Base-by-base conservation (phyloP, 2,329 filamentous ascomycete genomes). In the Penicillium griseofulvum region DNA sequence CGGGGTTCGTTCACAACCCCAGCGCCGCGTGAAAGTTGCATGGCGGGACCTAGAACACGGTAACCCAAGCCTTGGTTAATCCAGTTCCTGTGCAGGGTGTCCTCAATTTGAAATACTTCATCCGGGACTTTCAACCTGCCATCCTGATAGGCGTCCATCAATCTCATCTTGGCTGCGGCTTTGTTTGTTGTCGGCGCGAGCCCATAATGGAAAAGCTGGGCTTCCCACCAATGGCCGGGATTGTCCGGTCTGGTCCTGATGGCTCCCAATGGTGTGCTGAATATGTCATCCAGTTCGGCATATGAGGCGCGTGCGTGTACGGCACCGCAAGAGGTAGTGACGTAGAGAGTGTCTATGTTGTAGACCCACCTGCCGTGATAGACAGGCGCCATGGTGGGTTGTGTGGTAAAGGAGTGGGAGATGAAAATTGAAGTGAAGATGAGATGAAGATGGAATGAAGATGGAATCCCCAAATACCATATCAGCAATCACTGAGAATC, bases 181-280 rank as follows among this genome's bases (percentile, higher is more conserved):
- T 87, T 87, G 42, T 78, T 77, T 63, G 83, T 84, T 17, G 81
- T 83, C 0, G 78, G 76, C 7, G 73, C 74, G 0, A 87, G 74
- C 1, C 82, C 84, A 69, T 87, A 87, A 69, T 87, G 85, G 4
- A 84, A 69, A 11, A 87, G 76, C 58, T 87, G 83, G 0, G 84
- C 83, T 58, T 84, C 79, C 55, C 84, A 87, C 80, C 81, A 87
- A 59, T 86, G 82, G 1, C 76, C 83, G 0, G 83, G 78, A 41
- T 78, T 78, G 61, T 86, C 81, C 42, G 79, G 76, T 16, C 33
- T 22, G 7, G 58, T 43, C 4, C 44, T 47, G 4, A 14, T 48
- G 12, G 49, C 37, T 3, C 28, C 26, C 5, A 16, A 28, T 17
- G 9, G 48, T 34, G 60, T 46, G 12, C 59, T 48, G 58, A 81